Percentiles rank a stretch among this genome's conserved stretches.
phyloP scores from a whole-genome alignment of 2,329 filamentous ascomycete genomes.

The Colletotrichum incanum region DNA sequence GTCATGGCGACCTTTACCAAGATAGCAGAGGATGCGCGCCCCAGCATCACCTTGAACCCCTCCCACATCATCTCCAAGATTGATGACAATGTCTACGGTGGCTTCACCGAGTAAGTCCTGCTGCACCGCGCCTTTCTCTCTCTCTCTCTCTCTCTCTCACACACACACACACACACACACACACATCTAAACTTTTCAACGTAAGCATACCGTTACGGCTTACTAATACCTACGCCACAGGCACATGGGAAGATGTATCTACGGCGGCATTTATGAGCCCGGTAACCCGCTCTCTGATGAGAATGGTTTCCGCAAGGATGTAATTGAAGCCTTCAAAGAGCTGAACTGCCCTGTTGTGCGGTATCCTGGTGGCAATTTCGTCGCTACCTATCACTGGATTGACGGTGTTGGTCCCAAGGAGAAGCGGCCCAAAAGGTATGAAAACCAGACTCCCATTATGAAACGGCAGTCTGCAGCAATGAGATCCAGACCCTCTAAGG shows the following conservation, averaged over 20 bases:
- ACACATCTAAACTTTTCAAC: not conserved
- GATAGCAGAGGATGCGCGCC: slow-evolving; percentile 71
- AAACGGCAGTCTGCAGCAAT: not conserved
- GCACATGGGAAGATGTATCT: slow-evolving; percentile 92
- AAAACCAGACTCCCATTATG: too few species aligned
- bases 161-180: too few species aligned
- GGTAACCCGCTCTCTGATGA: slow-evolving; percentile 80
- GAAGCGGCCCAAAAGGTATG: slow-evolving; percentile 68
- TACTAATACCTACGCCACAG: slow-evolving; percentile 57
- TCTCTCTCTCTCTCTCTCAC: not conserved
- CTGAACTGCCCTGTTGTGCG: slow-evolving; percentile 83
- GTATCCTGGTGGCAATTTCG: slow-evolving; percentile 89
- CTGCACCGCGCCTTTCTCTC: not conserved
- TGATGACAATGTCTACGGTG: slow-evolving; percentile 86
- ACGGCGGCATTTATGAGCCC: slow-evolving; percentile 88
- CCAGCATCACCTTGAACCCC: slow-evolving; percentile 77
- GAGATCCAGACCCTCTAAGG: too few species aligned
- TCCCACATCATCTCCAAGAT: slow-evolving; percentile 79
- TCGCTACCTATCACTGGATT: slow-evolving; percentile 88
- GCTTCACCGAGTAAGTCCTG: slow-evolving; percentile 81
- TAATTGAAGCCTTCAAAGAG: slow-evolving; percentile 81
- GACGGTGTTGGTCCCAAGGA: slow-evolving; percentile 85
- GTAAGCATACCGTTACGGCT: not conserved
- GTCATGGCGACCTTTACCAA: slow-evolving; percentile 82
- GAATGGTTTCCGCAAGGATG: slow-evolving; percentile 84